These are phyloP conservation scores for Aquilaria malaccensis DNA, from an alignment of 345 rosid genomes.

Conservation along the genomic window DNA sequence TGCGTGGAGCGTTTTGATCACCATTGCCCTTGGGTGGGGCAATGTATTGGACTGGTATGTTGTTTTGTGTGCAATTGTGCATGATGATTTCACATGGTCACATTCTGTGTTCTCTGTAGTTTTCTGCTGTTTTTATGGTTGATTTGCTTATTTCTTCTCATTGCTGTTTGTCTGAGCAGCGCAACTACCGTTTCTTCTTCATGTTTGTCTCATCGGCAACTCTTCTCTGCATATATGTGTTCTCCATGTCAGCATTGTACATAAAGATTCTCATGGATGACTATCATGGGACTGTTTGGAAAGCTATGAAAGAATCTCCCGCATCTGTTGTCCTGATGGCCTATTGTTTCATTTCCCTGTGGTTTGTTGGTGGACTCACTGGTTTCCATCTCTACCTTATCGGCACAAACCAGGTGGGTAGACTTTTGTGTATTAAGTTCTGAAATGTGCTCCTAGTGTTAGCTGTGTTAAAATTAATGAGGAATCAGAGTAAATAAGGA, in stretches of 20 bases:
- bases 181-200: constrained; percentile 94
- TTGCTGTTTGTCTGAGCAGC: constrained; percentile 47
- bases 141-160: not conserved
- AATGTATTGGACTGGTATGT: constrained; percentile 93
- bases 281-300: constrained; percentile 64
- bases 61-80: constrained; percentile 7
- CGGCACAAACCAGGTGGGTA: constrained; percentile 80
- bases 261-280: constrained; percentile 78
- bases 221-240: constrained; percentile 86
- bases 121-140: not conserved
- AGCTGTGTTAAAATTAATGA: no score
- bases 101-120: not conserved
- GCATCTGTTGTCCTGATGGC: constrained; percentile 73
- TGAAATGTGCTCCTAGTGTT: not conserved
- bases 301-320: constrained; percentile 85
- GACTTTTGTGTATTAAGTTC: constrained; percentile 5
- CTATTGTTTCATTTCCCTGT: constrained; percentile 74
- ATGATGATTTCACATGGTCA: not conserved
- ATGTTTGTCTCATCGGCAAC: constrained; percentile 89
- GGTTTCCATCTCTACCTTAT: constrained; percentile 93
- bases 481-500: no score
- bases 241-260: constrained; percentile 75
- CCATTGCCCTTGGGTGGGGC: constrained; percentile 99
- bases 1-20: constrained; percentile 99
- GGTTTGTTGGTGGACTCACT: constrained; percentile 97